Percentiles rank a stretch among this genome's conserved stretches.
These are phyloP conservation scores for Cyberlindnera japonica DNA, from an alignment of 805 yeast species.

Conservation along the genomic window DNA sequence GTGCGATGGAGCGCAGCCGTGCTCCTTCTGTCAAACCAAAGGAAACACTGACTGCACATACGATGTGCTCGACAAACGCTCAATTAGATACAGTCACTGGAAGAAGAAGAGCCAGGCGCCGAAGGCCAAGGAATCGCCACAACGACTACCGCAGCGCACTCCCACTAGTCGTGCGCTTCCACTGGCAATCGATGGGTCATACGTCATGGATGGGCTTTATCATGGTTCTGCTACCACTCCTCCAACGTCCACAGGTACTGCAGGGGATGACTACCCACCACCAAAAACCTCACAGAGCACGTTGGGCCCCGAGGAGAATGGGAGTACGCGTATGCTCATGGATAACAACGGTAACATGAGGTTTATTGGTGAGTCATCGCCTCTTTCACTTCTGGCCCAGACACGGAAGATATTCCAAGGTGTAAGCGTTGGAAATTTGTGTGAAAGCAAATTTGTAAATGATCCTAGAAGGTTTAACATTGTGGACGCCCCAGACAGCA, in stretches of 20 bases:
- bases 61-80: slow-evolving; percentile 3
- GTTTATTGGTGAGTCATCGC: slow-evolving; percentile 6
- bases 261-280: too few relatives aligned
- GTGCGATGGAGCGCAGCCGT: slow-evolving; percentile 5
- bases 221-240: not conserved
- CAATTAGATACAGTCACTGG: slow-evolving; percentile 3
- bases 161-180: too few relatives aligned
- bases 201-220: slow-evolving; percentile 3
- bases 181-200: not conserved
- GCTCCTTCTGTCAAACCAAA: slow-evolving; percentile 3
- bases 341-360: slow-evolving; percentile 4
- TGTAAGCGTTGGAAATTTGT: not conserved
- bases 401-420: slow-evolving; percentile 1
- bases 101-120: slow-evolving; percentile 1
- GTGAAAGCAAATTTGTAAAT: slow-evolving; percentile 3
- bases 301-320: slow-evolving; percentile 4
- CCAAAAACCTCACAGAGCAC: too few relatives aligned
- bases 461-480: slow-evolving; percentile 3
- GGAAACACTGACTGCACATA: slow-evolving; percentile 3
- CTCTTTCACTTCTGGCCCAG: slow-evolving; percentile 1
- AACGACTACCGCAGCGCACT: too few relatives aligned
- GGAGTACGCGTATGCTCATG: slow-evolving; percentile 1
- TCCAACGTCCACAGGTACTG: too few relatives aligned
- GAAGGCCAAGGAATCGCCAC: not conserved
- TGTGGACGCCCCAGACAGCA: slow-evolving; percentile 3